Evolutionary conservation across 768 basidiomycete genomes (phyloP).

Genomic region (Sarcodon aspratus): DNA sequence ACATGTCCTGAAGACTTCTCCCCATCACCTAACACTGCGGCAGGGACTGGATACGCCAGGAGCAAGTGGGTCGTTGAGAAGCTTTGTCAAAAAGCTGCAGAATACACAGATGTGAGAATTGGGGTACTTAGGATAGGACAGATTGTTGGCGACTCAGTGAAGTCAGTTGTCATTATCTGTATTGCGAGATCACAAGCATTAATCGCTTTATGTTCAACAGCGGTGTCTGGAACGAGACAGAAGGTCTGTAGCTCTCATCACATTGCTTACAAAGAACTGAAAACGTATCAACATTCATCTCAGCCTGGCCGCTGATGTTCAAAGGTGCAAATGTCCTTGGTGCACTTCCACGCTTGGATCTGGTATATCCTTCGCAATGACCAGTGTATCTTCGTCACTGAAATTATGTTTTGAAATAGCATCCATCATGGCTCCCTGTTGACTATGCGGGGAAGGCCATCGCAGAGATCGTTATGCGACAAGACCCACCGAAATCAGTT

Average conservation of each 20-base stretch:
- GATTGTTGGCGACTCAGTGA: constrained; percentile 37
- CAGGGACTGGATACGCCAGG: no score
- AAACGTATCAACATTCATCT: no score
- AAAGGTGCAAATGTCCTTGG: constrained; percentile 30
- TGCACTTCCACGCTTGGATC: constrained; percentile 19
- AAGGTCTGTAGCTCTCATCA: constrained; percentile 4
- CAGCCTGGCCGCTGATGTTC: constrained; percentile 29
- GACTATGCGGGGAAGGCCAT: constrained; percentile 38
- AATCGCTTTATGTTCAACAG: constrained; percentile 6
- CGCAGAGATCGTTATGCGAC: constrained; percentile 26
- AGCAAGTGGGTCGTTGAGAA: no score
- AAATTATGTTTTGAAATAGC: constrained; percentile 9
- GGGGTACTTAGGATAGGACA: constrained; percentile 40
- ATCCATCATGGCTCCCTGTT: constrained; percentile 41
- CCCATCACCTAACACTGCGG: no score
- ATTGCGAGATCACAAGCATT: neutral
- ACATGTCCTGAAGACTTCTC: no score
- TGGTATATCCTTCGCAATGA: constrained; percentile 5
- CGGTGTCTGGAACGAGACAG: constrained; percentile 45
- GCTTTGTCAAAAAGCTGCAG: constrained; percentile 30
- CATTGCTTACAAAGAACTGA: no score
- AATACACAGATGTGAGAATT: constrained; percentile 15
- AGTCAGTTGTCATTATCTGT: constrained; percentile 9
- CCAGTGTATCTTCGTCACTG: neutral
- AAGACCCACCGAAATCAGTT: constrained; percentile 3